These are phyloP conservation scores for Adiantum capillusveneris DNA, from an alignment of 75 land plant genomes.

Conservation along the genomic window DNA sequence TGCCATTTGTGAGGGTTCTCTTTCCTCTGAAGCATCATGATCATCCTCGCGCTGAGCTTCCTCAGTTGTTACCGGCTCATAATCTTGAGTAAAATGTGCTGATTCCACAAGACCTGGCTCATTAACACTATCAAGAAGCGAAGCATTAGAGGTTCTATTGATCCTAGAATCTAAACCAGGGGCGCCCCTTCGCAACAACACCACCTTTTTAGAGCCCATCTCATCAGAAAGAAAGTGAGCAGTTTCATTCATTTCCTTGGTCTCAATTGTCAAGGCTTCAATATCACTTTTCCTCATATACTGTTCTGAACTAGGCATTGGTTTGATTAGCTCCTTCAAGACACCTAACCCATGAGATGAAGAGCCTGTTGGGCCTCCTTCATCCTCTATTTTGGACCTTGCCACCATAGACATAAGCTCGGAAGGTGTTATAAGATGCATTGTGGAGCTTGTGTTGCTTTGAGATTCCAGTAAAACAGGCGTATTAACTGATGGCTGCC, in stretches of 20 bases:
- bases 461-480: conserved; percentile 26
- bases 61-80: conserved; percentile 15
- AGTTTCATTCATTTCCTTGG: conserved; percentile 47
- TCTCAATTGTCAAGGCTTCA: conserved; percentile 41
- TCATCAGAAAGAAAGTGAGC: conserved; percentile 26
- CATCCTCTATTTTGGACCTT: conserved; percentile 21
- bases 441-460: conserved; percentile 23
- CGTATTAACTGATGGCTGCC: conserved; percentile 9
- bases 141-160: neutral
- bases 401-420: conserved; percentile 63
- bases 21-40: conserved; percentile 16
- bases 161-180: conserved; percentile 2
- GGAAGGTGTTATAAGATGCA: conserved; percentile 83
- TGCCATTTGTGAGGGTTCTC: conserved; percentile 15
- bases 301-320: conserved; percentile 34
- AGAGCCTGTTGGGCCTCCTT: neutral
- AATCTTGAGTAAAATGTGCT: neutral
- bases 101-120: neutral
- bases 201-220: conserved; percentile 14
- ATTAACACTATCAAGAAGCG: neutral
- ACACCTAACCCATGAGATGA: conserved; percentile 28
- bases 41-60: conserved; percentile 39
- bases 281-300: conserved; percentile 16
- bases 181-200: conserved; percentile 3
- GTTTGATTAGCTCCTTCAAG: conserved; percentile 14